Conservation (phyloP, 768 basidiomycete genomes). For the Leucocoprinus birnbaumii region DNA sequence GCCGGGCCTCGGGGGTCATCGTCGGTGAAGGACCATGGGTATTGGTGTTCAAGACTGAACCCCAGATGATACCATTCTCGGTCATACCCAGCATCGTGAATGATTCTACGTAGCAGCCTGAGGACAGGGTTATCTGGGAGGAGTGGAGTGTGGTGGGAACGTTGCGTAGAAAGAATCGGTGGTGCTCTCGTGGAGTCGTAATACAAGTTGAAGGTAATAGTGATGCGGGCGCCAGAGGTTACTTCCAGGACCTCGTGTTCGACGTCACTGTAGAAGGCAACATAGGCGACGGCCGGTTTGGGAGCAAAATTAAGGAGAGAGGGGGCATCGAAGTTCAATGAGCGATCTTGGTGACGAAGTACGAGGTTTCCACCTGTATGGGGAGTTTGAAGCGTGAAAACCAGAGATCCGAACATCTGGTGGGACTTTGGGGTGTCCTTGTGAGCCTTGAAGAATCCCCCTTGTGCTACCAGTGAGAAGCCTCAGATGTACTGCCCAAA, state of each 20-base stretch:
- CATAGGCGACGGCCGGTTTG: slow-evolving; percentile 16
- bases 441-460: neutral
- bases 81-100: neutral
- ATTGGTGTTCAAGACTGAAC: neutral
- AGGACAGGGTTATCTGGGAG: neutral
- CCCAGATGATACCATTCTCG: neutral
- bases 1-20: neutral
- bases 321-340: slow-evolving; percentile 30
- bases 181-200: slow-evolving; percentile 13
- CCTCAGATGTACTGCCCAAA: neutral
- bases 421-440: slow-evolving; percentile 40
- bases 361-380: slow-evolving; percentile 43
- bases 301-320: slow-evolving; percentile 24
- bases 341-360: slow-evolving; percentile 28
- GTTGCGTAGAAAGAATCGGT: neutral
- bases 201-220: slow-evolving; percentile 40
- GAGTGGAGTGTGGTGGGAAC: neutral
- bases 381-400: slow-evolving; percentile 41
- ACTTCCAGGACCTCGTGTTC: slow-evolving; percentile 37
- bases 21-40: neutral
- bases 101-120: neutral
- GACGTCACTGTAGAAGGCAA: slow-evolving; percentile 32
- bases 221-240: slow-evolving; percentile 33
- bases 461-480: neutral
- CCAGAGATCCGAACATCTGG: slow-evolving; percentile 49